Evolutionary conservation across 2,329 filamentous ascomycete genomes (phyloP), one percentile per base, ranked within the genome.

Genomic region (Aplosporella prunicola): DNA sequence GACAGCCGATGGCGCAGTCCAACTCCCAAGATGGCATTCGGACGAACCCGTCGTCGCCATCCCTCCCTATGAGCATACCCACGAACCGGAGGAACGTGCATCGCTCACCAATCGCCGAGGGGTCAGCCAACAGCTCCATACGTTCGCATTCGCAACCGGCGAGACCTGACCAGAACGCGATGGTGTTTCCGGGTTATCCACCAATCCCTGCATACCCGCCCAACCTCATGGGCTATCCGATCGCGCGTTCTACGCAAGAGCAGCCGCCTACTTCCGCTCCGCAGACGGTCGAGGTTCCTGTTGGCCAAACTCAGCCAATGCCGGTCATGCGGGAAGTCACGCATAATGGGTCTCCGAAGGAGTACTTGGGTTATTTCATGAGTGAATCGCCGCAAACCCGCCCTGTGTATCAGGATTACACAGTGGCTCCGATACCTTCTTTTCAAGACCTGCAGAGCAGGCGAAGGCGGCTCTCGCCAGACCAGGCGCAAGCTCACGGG

Each of bases 61-160:
- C 65, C 5, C 46, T 68, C 13, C 57, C 58, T 31, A 54, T 56
- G 34, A 61, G 64, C 35, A 51, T 63, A 20, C 65, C 67, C 11
- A 53, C 58, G n/a, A 47, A 64, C 24, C 57, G 64, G 20, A 49
- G 64, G 43, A 56, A 57, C 13, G 53, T 56, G 2, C 64, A 68
- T 42, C 58, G 65, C 10, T 52, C 56, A 9, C 64, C 62, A 4
- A 56, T 66, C 32, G 55, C 62, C n/a, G 66, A 64, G 41, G 61
- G 62, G 17, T 53, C 54, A 9, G 42, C 52, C 10, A 45, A 46
- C 13, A 57, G 51, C 32, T 62, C 64, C 7, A 52, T 60, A 29
- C 59, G 67, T 30, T 71, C 67, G 22, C 67, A 71, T 39, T 69
- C 66, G 6, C 67, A 71, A 42, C 67, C 67, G 37, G 62, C 66